phyloP scores from a whole-genome alignment of 2,329 filamentous ascomycete species.

The Arthroderma sp. region DNA sequence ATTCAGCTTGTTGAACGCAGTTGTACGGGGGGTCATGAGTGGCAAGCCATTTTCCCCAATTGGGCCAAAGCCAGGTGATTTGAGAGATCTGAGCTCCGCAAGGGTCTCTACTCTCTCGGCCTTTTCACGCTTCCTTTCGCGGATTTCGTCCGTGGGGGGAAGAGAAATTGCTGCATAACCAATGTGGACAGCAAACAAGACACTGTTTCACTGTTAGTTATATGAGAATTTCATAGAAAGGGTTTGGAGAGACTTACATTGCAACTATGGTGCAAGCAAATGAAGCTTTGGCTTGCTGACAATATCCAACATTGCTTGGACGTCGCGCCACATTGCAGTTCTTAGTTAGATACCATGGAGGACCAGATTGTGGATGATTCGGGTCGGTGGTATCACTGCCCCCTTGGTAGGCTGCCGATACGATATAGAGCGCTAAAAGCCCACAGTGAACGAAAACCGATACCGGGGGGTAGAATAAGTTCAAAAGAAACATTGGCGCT shows the following conservation, averaged over 20 bases:
- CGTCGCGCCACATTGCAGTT: conserved; percentile 40
- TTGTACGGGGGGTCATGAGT: conserved; percentile 30
- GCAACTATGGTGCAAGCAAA: conserved; percentile 46
- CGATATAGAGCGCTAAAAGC: conserved; percentile 41
- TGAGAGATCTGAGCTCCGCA: conserved; percentile 22
- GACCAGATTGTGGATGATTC: conserved; percentile 38
- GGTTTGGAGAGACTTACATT: conserved; percentile 32
- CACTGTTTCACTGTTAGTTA: conserved; percentile 19
- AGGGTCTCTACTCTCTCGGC: conserved; percentile 22
- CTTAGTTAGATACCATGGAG: conserved; percentile 53
- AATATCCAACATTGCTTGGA: conserved; percentile 38
- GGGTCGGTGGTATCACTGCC: conserved; percentile 47
- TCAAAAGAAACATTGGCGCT: conserved; percentile 41
- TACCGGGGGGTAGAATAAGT: conserved; percentile 44
- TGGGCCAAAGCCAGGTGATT: conserved; percentile 24
- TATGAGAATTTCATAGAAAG: no score
- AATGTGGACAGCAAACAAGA: conserved; percentile 38
- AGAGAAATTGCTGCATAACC: conserved; percentile 36
- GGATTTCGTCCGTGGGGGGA: conserved; percentile 29
- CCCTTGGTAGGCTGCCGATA: conserved; percentile 43
- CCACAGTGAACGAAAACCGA: conserved; percentile 40
- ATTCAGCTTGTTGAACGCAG: conserved; percentile 29
- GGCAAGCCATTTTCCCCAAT: conserved; percentile 19
- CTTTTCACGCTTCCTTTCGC: conserved; percentile 14
- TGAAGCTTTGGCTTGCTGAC: conserved; percentile 45